phyloP scores from a whole-genome alignment of 371 early-diverging fungal genomes.

The Syncephalastrum sp. region DNA sequence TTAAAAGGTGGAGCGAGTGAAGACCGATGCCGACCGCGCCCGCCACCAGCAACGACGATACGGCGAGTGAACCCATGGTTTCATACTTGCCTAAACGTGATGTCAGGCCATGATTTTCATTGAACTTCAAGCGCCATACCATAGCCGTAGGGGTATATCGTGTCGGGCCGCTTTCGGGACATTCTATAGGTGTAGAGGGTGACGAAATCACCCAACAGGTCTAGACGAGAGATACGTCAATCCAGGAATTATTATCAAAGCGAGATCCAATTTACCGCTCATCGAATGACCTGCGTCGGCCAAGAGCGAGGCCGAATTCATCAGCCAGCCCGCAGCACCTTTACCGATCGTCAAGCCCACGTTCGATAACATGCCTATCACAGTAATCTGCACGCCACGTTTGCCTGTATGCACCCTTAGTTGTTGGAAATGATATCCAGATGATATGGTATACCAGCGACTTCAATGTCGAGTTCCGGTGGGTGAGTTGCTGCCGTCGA shows the following conservation, averaged over 20 bases:
- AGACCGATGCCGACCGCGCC: constrained; percentile 65
- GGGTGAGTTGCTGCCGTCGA: no score
- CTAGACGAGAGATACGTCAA: constrained; percentile 22
- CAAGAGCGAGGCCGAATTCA: constrained; percentile 68
- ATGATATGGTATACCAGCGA: no score
- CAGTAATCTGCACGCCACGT: constrained; percentile 61
- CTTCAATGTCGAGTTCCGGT: no score
- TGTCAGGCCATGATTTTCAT: background rate
- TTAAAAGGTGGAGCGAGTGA: constrained; percentile 62
- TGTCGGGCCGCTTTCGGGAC: constrained; percentile 63
- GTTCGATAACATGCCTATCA: constrained; percentile 68
- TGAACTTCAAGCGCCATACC: constrained; percentile 26
- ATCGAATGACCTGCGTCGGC: constrained; percentile 72
- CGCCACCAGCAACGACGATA: constrained; percentile 59
- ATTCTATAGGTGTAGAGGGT: constrained; percentile 69
- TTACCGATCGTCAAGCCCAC: constrained; percentile 62
- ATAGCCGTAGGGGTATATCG: constrained; percentile 66
- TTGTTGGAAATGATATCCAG: background rate
- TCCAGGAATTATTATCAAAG: background rate
- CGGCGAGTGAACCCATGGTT: constrained; percentile 67
- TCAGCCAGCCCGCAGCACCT: constrained; percentile 65
- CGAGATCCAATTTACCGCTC: constrained; percentile 40
- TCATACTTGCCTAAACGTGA: constrained; percentile 60
- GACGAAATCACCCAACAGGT: constrained; percentile 67
- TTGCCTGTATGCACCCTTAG: constrained; percentile 25